Base-by-base conservation (phyloP, 148 eudicot species). In the Chenopodium suecicum region DNA sequence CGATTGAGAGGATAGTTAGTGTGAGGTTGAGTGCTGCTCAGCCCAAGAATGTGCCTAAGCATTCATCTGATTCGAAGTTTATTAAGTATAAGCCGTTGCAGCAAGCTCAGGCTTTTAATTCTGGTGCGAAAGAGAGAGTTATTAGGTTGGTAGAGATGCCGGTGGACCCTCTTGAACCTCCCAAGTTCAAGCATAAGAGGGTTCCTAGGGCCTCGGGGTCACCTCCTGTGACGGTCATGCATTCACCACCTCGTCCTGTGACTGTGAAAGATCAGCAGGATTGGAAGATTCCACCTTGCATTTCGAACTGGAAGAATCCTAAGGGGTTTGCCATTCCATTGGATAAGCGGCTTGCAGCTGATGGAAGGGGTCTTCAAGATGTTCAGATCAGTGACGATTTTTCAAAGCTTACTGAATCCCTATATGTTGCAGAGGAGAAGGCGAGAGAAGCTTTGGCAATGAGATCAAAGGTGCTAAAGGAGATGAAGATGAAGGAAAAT, bases 211-310 rank as follows among this genome's bases (percentile, higher is more conserved):
- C 95, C 3, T 90, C 92, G 12, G 98, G 98, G 25, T 94, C 98
- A 9, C 97, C 98, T 16, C 98, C 97, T 62, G 98, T 92, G 13
- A 94, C 97, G 2, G 91, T 94, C 0, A 88, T 94, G 98, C 97
- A 92, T 75, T 94, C 98, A 12, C 97, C 97, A 0, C 97, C 98
- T 47, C 92, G 98, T 29, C 94, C 97, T 48, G 94, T 94, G 78
- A 92, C 98, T 11, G 97, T 91, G 47, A 94, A 94, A 83, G 98
- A 94, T 81, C 98, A 92, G 76, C 91, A 91, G 60, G 97, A 94
- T 60, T 92, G 98, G 97, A 94, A 94, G 60, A 91, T 94, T 32
- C 98, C 97, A 7, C 98, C 98, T 17, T 94, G 98, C 70, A 92
- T 92, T 75, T 94, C 98, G 0, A 94, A 94, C 82, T 94, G 97